Percentiles rank a stretch among this genome's conserved stretches.
Evolutionary conservation across 2,329 filamentous ascomycete species (phyloP).

Genomic region (Daldinia eschscholtzii): DNA sequence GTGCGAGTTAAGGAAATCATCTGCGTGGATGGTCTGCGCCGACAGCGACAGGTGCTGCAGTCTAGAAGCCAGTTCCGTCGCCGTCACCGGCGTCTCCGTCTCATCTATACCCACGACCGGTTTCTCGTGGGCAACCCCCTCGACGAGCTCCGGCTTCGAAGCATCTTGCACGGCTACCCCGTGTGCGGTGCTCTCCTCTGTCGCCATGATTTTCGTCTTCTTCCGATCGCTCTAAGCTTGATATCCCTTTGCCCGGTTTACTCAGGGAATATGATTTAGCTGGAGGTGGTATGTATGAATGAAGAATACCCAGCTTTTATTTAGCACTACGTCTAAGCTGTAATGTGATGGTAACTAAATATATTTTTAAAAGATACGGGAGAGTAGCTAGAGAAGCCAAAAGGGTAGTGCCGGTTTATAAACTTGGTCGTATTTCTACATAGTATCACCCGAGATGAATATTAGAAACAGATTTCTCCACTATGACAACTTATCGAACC

Average conservation of each 20-base stretch:
- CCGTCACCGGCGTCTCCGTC: conserved; percentile 27
- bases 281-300: background rate
- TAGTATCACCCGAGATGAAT: background rate
- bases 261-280: background rate
- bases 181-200: conserved; percentile 29
- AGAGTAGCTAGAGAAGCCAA: background rate
- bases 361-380: too few species aligned
- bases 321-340: too few species aligned
- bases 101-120: conserved; percentile 20
- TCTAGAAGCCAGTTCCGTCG: conserved; percentile 51
- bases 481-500: conserved; percentile 11
- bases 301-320: background rate
- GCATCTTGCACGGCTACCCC: conserved; percentile 37
- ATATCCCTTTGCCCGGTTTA: conserved; percentile 6
- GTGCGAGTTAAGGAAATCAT: conserved; percentile 79
- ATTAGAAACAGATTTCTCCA: conserved; percentile 1
- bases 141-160: conserved; percentile 42
- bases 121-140: conserved; percentile 43
- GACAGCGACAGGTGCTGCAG: conserved; percentile 66
- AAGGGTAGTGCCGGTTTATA: conserved; percentile 1
- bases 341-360: too few species aligned
- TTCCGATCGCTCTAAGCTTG: conserved; percentile 7
- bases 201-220: conserved; percentile 43
- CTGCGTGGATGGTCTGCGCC: conserved; percentile 83
- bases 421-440: conserved; percentile 14